Evolutionary conservation across 2,329 filamentous ascomycete species (phyloP).

Genomic region (Talaromyces sp.): DNA sequence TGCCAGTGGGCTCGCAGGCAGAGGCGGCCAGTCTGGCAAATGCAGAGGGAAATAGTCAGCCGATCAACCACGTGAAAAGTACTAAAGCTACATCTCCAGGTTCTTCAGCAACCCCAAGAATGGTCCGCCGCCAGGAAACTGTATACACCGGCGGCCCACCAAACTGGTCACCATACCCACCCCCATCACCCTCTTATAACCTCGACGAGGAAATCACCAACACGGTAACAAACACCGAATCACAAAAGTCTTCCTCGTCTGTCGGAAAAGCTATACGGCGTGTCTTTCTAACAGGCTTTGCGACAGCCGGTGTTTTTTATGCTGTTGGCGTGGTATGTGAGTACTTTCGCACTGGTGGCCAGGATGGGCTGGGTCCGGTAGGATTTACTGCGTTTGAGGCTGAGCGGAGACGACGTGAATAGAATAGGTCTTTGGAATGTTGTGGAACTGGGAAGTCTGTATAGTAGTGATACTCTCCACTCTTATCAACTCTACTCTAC

Average conservation of each 20-base stretch:
- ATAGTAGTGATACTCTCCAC: neutral
- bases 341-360: conserved; percentile 38
- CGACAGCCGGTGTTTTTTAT: conserved; percentile 36
- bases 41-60: neutral
- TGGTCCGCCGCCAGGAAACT: conserved; percentile 19
- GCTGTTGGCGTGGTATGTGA: conserved; percentile 35
- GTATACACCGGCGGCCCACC: conserved; percentile 17
- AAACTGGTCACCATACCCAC: conserved; percentile 22
- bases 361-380: conserved; percentile 32
- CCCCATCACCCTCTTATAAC: conserved; percentile 1
- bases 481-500: conserved; percentile 1
- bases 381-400: conserved; percentile 36
- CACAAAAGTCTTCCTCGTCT: conserved; percentile 11
- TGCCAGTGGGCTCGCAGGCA: neutral
- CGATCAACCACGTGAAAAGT: neutral
- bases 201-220: neutral
- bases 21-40: neutral
- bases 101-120: conserved; percentile 13
- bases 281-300: conserved; percentile 29
- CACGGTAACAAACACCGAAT: neutral
- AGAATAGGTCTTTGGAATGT: neutral
- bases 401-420: conserved; percentile 22
- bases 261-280: conserved; percentile 22
- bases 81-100: neutral
- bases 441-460: neutral